Base-by-base conservation (phyloP, 1,139 yeast genomes). In the Ogataea hybrid region DNA sequence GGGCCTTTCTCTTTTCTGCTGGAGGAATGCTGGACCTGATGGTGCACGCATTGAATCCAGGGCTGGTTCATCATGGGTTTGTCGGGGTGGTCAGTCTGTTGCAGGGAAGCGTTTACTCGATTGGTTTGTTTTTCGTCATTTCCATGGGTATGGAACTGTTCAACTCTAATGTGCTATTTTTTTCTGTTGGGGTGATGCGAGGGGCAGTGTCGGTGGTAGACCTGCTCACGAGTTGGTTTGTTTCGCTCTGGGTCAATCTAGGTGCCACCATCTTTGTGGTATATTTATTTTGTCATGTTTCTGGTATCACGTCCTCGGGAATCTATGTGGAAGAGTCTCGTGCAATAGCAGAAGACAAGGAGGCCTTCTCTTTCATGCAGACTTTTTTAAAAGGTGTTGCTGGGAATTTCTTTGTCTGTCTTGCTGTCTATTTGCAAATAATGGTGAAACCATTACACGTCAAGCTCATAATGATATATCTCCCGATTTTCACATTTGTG, bases 381-480 rank as follows among this genome's bases (percentile, higher is more conserved):
- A 81, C 82, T 1, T 68, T 84, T 37, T 47, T 84, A 14, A 81
- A 77, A 54, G 87, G 78, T 1, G 72, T 82, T 28, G 88, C 84
- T 0, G 90, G 92, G 25, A 86, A 86, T 58, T 84, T 84, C 56
- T 82, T 71, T 55, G 94, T 85, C 18, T 77, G 82, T 39, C 63
- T 85, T 36, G 94, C 89, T 0, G 79, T 84, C 8, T 85, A 84
- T 61, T 63, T 85, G 41, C 94, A 85, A 57, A 65, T 86, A 28
- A 75, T 84, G 80, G 84, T 84, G 7, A 84, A 82, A 54, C 94
- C 95, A 0, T 56, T 81, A n/a, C 94, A 85, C 57, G 94, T 86
- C 30, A 84, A 84, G 54, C 70, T 82, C 35, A 34, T 83, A n/a
- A 63, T 82, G 67, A 73, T 85, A 67, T 53, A 69, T 6, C 58